phyloP scores from a whole-genome alignment of 2,329 filamentous ascomycete species.

The Magnaporthiopsis poae region DNA sequence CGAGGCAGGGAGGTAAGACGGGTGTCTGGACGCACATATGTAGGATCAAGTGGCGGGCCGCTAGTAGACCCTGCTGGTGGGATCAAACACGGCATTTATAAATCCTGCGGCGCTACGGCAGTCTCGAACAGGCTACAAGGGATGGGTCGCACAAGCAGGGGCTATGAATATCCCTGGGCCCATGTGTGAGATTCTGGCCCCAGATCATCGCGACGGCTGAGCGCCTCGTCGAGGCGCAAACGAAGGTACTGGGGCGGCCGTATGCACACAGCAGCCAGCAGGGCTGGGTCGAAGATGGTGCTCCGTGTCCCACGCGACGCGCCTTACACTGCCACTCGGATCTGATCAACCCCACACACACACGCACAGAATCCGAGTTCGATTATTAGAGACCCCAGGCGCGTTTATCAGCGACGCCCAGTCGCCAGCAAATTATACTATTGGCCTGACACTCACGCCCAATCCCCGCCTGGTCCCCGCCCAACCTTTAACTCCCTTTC shows the following conservation, averaged over 20 bases:
- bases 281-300: background rate
- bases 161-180: background rate
- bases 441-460: background rate
- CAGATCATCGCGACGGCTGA: background rate
- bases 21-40: too few species aligned
- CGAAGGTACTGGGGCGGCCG: background rate
- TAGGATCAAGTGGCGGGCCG: too few species aligned
- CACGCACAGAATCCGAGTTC: background rate
- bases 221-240: background rate
- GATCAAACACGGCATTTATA: background rate
- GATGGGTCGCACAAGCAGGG: background rate
- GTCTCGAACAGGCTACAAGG: background rate
- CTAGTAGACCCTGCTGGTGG: too few species aligned
- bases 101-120: background rate
- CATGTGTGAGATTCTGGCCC: background rate
- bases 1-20: background rate
- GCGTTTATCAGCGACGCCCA: too few species aligned
- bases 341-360: background rate
- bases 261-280: background rate
- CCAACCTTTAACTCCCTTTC: too few species aligned
- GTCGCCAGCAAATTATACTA: too few species aligned
- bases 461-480: too few species aligned
- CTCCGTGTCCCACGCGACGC: background rate
- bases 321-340: background rate
- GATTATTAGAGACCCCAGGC: too few species aligned